These are phyloP conservation scores for Hymenoscyphus occultus DNA, from an alignment of 2,329 filamentous ascomycete species.

Conservation along the genomic window DNA sequence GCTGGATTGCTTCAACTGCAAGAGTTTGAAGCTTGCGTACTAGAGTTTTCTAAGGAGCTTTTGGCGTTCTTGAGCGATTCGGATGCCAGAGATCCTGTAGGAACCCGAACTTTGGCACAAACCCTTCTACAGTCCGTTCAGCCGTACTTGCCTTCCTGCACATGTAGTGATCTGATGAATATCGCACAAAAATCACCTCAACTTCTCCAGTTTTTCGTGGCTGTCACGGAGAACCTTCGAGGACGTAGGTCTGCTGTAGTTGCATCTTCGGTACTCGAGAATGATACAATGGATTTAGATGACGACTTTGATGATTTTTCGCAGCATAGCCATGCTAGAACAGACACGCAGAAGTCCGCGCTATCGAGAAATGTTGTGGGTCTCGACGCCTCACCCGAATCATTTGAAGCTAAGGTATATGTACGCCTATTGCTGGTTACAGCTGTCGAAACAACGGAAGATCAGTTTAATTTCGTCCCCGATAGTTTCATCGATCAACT, in stretches of 20 bases:
- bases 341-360: slow-evolving; percentile 35
- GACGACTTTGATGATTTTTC: slow-evolving; percentile 60
- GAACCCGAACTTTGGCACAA: slow-evolving; percentile 23
- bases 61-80: slow-evolving; percentile 23
- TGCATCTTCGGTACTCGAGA: slow-evolving; percentile 33
- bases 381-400: slow-evolving; percentile 27
- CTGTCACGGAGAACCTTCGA: slow-evolving; percentile 26
- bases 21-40: slow-evolving; percentile 21
- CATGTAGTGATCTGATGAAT: slow-evolving; percentile 19
- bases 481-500: slow-evolving; percentile 49
- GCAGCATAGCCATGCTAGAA: slow-evolving; percentile 49
- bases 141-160: slow-evolving; percentile 31
- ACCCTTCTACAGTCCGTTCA: slow-evolving; percentile 31
- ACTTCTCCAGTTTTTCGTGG: slow-evolving; percentile 29
- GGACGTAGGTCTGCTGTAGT: slow-evolving; percentile 14
- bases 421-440: slow-evolving; percentile 28
- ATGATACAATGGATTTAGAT: slow-evolving; percentile 66
- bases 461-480: slow-evolving; percentile 46
- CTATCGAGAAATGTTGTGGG: slow-evolving; percentile 42
- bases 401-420: slow-evolving; percentile 29
- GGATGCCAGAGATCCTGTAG: slow-evolving; percentile 20
- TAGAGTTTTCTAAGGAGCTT: slow-evolving; percentile 24
- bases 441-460: slow-evolving; percentile 21
- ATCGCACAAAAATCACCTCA: slow-evolving; percentile 23
- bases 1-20: slow-evolving; percentile 19